Percentiles rank a stretch among this genome's conserved stretches.
These are phyloP conservation scores for Phytophthora macrochlamydospora DNA, from an alignment of 352 stramenopile species.

Conservation along the genomic window DNA sequence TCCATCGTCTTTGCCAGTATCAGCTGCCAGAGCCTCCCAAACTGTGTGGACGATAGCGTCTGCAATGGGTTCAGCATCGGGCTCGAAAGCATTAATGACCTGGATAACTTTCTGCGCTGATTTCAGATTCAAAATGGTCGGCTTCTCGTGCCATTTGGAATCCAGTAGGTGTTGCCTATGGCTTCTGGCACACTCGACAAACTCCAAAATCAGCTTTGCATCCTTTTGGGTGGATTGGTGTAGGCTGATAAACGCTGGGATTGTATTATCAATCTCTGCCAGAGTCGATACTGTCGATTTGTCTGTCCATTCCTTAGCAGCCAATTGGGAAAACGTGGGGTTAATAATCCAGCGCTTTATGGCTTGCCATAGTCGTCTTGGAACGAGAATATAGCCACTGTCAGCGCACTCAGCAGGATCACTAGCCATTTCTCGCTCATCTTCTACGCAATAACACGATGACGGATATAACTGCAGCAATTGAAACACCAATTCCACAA, in stretches of 20 bases:
- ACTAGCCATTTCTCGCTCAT: neutral
- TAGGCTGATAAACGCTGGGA: conserved; percentile 35
- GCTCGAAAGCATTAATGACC: conserved; percentile 19
- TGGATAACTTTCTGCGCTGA: conserved; percentile 35
- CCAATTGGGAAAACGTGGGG: conserved; percentile 26
- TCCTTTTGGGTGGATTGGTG: conserved; percentile 32
- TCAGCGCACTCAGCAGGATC: neutral
- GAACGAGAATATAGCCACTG: conserved; percentile 27
- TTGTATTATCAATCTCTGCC: conserved; percentile 32
- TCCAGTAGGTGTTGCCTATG: conserved; percentile 16
- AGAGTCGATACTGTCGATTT: conserved; percentile 20
- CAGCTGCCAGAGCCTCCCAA: conserved; percentile 16
- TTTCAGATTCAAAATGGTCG: conserved; percentile 24
- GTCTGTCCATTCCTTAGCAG: conserved; percentile 38
- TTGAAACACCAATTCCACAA: conserved; percentile 47
- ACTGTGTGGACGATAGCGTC: conserved; percentile 34
- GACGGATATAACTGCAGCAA: conserved; percentile 43
- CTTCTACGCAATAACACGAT: conserved; percentile 32
- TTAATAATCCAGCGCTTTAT: conserved; percentile 41
- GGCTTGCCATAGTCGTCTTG: conserved; percentile 42
- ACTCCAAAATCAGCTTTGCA: conserved; percentile 29
- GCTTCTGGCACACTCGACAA: conserved; percentile 31
- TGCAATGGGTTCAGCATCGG: conserved; percentile 30
- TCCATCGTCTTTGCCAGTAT: conserved; percentile 1
- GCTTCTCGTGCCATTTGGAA: conserved; percentile 16